Conservation (phyloP, 2,329 filamentous ascomycete species). For the Ramichloridium luteum region DNA sequence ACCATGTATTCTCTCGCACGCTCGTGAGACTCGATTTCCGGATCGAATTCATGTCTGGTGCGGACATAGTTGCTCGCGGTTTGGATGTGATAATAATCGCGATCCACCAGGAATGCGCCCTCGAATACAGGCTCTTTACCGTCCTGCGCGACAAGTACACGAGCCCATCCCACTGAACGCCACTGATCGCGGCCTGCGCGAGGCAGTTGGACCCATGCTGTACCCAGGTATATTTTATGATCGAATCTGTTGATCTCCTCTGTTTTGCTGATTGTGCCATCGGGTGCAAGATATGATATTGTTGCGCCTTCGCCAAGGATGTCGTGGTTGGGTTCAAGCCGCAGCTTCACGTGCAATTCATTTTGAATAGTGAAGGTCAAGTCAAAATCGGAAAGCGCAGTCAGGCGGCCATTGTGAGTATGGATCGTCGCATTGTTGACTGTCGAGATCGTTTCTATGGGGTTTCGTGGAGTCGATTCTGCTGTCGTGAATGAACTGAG, state of each 20-base stretch:
- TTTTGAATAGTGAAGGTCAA: constrained; percentile 62
- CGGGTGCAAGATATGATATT: constrained; percentile 56
- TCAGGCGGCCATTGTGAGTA: constrained; percentile 64
- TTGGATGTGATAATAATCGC: constrained; percentile 79
- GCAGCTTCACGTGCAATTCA: constrained; percentile 60
- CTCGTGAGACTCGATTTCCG: constrained; percentile 41
- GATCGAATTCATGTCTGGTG: constrained; percentile 61
- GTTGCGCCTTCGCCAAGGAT: constrained; percentile 65
- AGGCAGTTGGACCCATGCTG: constrained; percentile 53
- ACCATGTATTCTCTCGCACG: constrained; percentile 66
- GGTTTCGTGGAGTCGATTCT: constrained; percentile 58
- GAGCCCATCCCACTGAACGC: constrained; percentile 75
- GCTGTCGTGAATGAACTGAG: constrained; percentile 16
- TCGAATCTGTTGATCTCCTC: constrained; percentile 59
- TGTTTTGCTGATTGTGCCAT: constrained; percentile 55
- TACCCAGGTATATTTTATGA: constrained; percentile 76
- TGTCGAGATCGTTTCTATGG: constrained; percentile 59
- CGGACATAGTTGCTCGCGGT: constrained; percentile 59
- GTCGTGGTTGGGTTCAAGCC: constrained; percentile 82
- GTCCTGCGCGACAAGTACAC: constrained; percentile 66
- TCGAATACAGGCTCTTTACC: constrained; percentile 73
- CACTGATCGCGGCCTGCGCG: constrained; percentile 47
- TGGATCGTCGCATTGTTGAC: constrained; percentile 66
- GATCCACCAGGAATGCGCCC: constrained; percentile 70
- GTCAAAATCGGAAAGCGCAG: constrained; percentile 73